A percentile compares a stretch with the other conserved stretches of the same genome.
These are phyloP conservation scores for Collybia sordida DNA, from an alignment of 768 basidiomycete genomes.

Conservation along the genomic window DNA sequence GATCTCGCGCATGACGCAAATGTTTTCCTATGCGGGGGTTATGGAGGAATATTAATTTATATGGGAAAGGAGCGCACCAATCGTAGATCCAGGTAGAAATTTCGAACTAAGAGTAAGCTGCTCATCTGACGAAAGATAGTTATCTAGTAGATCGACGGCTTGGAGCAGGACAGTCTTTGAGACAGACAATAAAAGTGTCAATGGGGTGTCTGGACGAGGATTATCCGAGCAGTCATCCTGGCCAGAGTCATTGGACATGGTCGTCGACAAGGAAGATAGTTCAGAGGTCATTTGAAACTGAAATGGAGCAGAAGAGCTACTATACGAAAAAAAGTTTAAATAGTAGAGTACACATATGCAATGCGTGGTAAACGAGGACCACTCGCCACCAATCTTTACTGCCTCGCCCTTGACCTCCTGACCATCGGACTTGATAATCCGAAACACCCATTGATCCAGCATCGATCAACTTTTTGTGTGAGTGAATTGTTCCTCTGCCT, in stretches of 20 bases:
- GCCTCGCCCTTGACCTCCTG: too few species aligned
- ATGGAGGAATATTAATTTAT: constrained; percentile 4
- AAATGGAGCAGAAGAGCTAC: too few species aligned
- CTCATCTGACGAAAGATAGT: constrained; percentile 62
- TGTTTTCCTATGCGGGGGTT: constrained; percentile 63
- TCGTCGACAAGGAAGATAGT: constrained; percentile 26
- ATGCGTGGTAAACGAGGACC: too few species aligned
- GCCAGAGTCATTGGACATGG: constrained; percentile 21
- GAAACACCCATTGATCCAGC: too few species aligned
- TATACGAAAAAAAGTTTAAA: too few species aligned
- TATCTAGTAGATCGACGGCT: constrained; percentile 70
- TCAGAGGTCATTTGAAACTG: background rate
- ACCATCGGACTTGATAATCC: too few species aligned
- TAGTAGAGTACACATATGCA: background rate
- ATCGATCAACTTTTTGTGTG: too few species aligned
- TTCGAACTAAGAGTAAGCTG: constrained; percentile 71
- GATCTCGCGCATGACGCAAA: constrained; percentile 81
- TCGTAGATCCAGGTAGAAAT: constrained; percentile 84
- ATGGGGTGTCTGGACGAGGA: constrained; percentile 16
- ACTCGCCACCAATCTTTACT: too few species aligned
- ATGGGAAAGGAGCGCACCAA: constrained; percentile 47
- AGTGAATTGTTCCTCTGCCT: constrained; percentile 61
- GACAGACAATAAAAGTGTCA: constrained; percentile 63
- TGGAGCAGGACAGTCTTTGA: constrained; percentile 68
- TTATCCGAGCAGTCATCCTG: constrained; percentile 14